Evolutionary conservation across 495 filamentous ascomycete genomes (phyloP).

Genomic region (Tuber indicum): DNA sequence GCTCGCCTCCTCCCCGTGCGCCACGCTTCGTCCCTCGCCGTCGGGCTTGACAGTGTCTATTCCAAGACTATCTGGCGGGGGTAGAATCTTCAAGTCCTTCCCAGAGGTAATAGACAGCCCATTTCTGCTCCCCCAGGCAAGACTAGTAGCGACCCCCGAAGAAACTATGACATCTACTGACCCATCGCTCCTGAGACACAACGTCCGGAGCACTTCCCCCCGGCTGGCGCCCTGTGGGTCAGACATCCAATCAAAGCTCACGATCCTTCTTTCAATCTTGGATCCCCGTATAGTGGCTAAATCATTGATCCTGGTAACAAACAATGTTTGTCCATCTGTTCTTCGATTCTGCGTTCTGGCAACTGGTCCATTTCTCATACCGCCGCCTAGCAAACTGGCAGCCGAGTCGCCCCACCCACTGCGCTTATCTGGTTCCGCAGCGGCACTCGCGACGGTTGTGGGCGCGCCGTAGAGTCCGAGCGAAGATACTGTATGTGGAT

Average conservation of each 20-base stretch:
- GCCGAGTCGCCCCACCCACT: constrained; percentile 39
- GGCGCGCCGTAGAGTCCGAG: constrained; percentile 13
- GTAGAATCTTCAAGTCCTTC: constrained; percentile 34
- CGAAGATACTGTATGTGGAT: constrained; percentile 16
- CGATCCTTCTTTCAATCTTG: constrained; percentile 58
- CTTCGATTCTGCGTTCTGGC: constrained; percentile 27
- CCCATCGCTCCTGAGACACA: constrained; percentile 36
- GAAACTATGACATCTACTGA: constrained; percentile 27
- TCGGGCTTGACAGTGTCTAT: neutral
- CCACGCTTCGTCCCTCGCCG: neutral
- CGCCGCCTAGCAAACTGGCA: constrained; percentile 34
- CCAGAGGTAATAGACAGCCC: constrained; percentile 35
- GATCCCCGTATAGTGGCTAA: constrained; percentile 37
- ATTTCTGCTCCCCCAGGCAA: constrained; percentile 37
- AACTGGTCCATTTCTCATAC: constrained; percentile 34
- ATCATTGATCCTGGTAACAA: constrained; percentile 36
- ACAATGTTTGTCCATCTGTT: constrained; percentile 34
- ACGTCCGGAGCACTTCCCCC: constrained; percentile 12
- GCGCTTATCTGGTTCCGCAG: constrained; percentile 26
- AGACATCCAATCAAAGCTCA: constrained; percentile 81
- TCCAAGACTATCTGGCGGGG: constrained; percentile 10
- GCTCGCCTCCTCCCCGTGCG: constrained; percentile 6
- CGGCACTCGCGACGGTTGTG: constrained; percentile 8
- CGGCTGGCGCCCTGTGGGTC: constrained; percentile 43
- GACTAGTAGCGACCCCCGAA: constrained; percentile 22